Evolutionary conservation across 768 basidiomycete genomes (phyloP).

Genomic region (Pleurotus tuoliensis): DNA sequence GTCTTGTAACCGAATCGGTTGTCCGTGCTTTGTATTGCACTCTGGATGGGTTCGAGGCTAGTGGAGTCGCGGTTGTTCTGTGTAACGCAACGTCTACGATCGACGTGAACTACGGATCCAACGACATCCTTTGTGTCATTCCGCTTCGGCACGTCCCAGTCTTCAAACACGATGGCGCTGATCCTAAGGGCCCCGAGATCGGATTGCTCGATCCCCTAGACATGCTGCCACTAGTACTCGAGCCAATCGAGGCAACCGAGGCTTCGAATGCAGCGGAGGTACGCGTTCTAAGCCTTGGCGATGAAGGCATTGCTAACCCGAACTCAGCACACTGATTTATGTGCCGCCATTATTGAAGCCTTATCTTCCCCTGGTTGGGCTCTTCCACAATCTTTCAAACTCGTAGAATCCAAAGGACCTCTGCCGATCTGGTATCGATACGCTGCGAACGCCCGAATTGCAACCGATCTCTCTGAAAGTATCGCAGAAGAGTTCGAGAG

Average conservation of each 20-base stretch:
- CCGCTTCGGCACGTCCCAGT: conserved; percentile 44
- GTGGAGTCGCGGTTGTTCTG: conserved; percentile 40
- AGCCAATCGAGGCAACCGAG: conserved; percentile 11
- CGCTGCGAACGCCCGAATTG: conserved; percentile 30
- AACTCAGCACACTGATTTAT: conserved; percentile 26
- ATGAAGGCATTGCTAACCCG: too few species aligned
- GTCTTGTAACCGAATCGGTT: conserved; percentile 55
- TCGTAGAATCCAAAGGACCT: conserved; percentile 29
- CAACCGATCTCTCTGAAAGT: conserved; percentile 28
- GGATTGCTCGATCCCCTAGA: conserved; percentile 53
- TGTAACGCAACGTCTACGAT: conserved; percentile 22
- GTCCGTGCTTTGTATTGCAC: conserved; percentile 44
- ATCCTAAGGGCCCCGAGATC: conserved; percentile 32
- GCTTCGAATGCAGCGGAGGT: background rate
- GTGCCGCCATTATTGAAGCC: conserved; percentile 18
- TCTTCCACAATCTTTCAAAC: conserved; percentile 15
- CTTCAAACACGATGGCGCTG: conserved; percentile 32
- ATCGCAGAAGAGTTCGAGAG: conserved; percentile 46
- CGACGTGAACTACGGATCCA: conserved; percentile 19
- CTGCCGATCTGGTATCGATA: conserved; percentile 42
- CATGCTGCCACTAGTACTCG: conserved; percentile 43
- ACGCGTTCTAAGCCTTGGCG: background rate
- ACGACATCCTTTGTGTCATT: conserved; percentile 43
- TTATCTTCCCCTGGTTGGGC: conserved; percentile 25
- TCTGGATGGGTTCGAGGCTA: conserved; percentile 25